Evolutionary conservation across 257 asterid genomes (phyloP), one percentile per base, ranked within the genome.

Genomic region (Solanum acaule): DNA sequence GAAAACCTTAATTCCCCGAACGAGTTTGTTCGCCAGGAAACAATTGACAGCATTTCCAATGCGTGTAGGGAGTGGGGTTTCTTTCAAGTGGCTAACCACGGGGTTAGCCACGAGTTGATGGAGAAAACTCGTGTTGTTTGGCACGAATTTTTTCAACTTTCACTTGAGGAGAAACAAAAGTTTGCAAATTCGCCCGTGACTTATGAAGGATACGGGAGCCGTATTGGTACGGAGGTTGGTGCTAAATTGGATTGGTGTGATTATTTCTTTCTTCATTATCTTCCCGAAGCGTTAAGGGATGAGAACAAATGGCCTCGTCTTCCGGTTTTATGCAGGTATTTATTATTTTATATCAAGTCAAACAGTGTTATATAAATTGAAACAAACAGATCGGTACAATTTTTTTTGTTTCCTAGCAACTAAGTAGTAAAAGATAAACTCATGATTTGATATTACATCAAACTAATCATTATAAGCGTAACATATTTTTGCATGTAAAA

Each of bases 21-120:
- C 83, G 90, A 44, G 0, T 11, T 56, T 0, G 14, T 92, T 31
- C 92, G 94, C 6, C 77, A 83, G 27, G 78, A 34, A 34, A 88
- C 95, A 2, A 84, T 91, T 9, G 87, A 23, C 68, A 31, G n/a
- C 40, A 87, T 97, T 75, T 92, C 90, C 87, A 82, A 18, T 10
- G 99, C 98, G 1, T 97, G 98, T 91, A 90, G 93, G 3, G 94
- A 95, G 87, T 96, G 98, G 99, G 98, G 99, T 0, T 97, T 97
- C 85, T 97, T 97, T 85, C 99, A 96, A 90, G 96, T 93, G 91
- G 93, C 92, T 86, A 96, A 94, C 94, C 99, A 97, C 82, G 96
- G 98, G 15, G 96, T 97, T 35, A 85, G 88, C 91, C 92, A 44
- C 63, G 92, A 90, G 85, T 61, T 93, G 87, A 94, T 96, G 98